phyloP scores from a whole-genome alignment of 305 asterid species.

The Andrographis paniculata region DNA sequence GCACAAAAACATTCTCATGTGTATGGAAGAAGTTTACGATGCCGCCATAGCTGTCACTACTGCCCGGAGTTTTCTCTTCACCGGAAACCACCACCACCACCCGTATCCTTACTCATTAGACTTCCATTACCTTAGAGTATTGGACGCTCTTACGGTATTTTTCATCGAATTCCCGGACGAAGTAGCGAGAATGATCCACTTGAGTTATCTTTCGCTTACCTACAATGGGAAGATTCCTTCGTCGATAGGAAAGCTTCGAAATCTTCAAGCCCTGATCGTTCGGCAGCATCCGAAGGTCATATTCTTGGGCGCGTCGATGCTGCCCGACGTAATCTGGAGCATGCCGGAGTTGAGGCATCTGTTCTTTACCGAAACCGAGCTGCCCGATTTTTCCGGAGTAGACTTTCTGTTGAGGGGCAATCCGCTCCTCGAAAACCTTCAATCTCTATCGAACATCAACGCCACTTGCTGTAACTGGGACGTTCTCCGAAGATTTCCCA shows the following conservation, averaged over 20 bases:
- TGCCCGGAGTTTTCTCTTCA: slow-evolving; percentile 17
- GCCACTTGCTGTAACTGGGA: slow-evolving; percentile 14
- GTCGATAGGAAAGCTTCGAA: slow-evolving; percentile 13
- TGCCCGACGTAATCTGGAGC: slow-evolving; percentile 29
- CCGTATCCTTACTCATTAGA: slow-evolving; percentile 19
- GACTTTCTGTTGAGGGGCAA: not conserved
- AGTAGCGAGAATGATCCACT: slow-evolving; percentile 16
- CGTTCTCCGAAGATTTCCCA: slow-evolving; percentile 22
- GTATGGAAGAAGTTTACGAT: slow-evolving; percentile 17
- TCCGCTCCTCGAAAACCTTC: slow-evolving; percentile 20
- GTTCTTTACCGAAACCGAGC: slow-evolving; percentile 17
- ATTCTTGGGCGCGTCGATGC: slow-evolving; percentile 15
- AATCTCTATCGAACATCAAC: slow-evolving; percentile 19
- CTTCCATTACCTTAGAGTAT: slow-evolving; percentile 21
- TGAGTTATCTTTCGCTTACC: slow-evolving; percentile 25
- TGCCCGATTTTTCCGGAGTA: slow-evolving; percentile 11
- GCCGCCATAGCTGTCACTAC: not conserved
- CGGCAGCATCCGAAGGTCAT: slow-evolving; percentile 24
- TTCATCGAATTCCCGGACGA: slow-evolving; percentile 23
- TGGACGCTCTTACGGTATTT: slow-evolving; percentile 22
- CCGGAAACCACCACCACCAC: slow-evolving; percentile 24
- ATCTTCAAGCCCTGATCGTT: slow-evolving; percentile 25
- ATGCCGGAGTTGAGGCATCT: slow-evolving; percentile 32
- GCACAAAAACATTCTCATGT: slow-evolving; percentile 23
- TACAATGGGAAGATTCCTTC: slow-evolving; percentile 14